Base-by-base conservation (phyloP, 2,329 filamentous ascomycete genomes). In the Nemania abortiva region DNA sequence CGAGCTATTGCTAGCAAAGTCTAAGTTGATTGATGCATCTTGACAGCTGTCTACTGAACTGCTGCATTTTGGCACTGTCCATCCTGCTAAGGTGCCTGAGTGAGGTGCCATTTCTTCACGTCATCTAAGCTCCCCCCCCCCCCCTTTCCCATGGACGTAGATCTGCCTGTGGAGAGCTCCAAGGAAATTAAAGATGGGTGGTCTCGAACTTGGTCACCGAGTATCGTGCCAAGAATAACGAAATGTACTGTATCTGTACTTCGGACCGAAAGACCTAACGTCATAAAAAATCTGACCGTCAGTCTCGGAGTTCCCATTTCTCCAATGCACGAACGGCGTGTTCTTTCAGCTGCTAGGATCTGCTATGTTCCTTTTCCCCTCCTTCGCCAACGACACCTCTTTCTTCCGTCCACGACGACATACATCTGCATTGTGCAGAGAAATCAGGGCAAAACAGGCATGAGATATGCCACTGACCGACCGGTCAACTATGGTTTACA, bases 221-320 rank as follows among this genome's bases (percentile, higher is more conserved):
- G 65, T 53, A 65, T 70, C 58, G 27, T 37, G 68, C 68, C 65
- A 68, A 70, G 62, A 56, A 24, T 37, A 54, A n/a, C n/a, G 39
- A 58, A 56, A 47, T 37, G 53, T 53, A 56, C 56, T 59, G 47
- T 49, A 55, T 47, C 57, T 57, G 18, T 53, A 54, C 62, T 52
- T 70, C 68, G 68, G 68, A 63, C 61, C 68, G 68, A 70, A 59
- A 24, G 47, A 37, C 34, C 31, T 61, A 39, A 65, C n/a, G 59
- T 59, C 27, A 24, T 22, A 61, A 27, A 34, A 60, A 39, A 31
- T 65, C 50, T 45, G 56, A 50, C 57, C 60, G 52, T 66, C 53
- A 59, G 55, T 65, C 58, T 63, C 47, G 66, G 66, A 63, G 49
- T 57, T 45, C 31, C 45, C 58, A 62, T 63, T 42, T 57, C 50